These are phyloP conservation scores for Cajanus cajan DNA, from an alignment of 306 rosid species.

Conservation along the genomic window DNA sequence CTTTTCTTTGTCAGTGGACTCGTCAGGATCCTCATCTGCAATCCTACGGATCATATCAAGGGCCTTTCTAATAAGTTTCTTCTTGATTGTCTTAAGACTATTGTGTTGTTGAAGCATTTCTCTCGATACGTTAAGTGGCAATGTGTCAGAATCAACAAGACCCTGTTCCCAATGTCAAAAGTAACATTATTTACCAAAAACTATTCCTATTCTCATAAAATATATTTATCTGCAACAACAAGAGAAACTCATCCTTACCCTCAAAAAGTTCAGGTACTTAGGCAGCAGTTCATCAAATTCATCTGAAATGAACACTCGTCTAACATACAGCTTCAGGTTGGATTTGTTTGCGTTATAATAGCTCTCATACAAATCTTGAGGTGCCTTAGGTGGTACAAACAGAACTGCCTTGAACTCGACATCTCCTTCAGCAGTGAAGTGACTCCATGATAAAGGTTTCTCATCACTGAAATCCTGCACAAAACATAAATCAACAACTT, in stretches of 20 bases:
- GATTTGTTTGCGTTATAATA: conserved; percentile 87
- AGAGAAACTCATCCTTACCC: conserved; percentile 42
- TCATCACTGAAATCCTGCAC: conserved; percentile 87
- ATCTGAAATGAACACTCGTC: conserved; percentile 98
- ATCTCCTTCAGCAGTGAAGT: conserved; percentile 98
- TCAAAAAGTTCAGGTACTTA: conserved; percentile 84
- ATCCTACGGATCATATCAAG: conserved; percentile 96
- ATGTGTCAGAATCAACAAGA: conserved; percentile 95
- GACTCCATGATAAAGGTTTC: conserved; percentile 94
- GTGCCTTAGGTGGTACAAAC: conserved; percentile 97
- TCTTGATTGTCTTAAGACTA: conserved; percentile 95
- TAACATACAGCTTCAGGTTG: conserved; percentile 87
- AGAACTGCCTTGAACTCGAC: conserved; percentile 96
- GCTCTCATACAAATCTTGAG: conserved; percentile 92
- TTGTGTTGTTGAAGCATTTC: conserved; percentile 99
- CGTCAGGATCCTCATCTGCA: conserved; percentile 98
- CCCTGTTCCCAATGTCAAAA: conserved; percentile 63
- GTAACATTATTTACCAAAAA: conserved; percentile 3
- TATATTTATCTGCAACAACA: neutral
- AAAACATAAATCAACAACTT: conserved; percentile 17
- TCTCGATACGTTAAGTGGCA: conserved; percentile 96
- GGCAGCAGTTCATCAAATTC: conserved; percentile 96
- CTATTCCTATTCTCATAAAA: neutral
- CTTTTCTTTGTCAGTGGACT: conserved; percentile 67
- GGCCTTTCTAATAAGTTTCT: conserved; percentile 97